Evolutionary conservation across 768 basidiomycete genomes (phyloP), one percentile per base, ranked within the genome.

Genomic region (Pleurotus pulmonarius): DNA sequence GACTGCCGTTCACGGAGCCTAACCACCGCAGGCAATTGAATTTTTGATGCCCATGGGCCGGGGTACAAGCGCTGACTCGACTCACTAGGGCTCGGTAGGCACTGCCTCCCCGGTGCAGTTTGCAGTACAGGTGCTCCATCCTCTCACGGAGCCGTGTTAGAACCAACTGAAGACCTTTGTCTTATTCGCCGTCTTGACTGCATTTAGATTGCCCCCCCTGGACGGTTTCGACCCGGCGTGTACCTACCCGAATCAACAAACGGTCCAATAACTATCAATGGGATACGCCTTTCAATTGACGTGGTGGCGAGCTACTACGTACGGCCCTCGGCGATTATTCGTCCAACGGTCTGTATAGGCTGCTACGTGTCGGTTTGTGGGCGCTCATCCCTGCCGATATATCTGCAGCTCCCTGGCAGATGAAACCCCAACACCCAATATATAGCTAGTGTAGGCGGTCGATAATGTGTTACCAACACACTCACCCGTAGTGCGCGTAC

Each of bases 341-440:
- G 9, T 38, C 15, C 8, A 22, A 44, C 34, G n/a, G n/a, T 15
- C 26, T 26, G 37, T 34, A 15, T 24, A 38, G 48, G 9, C 18
- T 8, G 26, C 15, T 29, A 39, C 51, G 25, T 53, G 51, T 53
- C 39, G 51, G 2, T 53, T 25, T 53, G 51, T 53, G 39, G 51
- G 51, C 20, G 51, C 24, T 16, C 37, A 22, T 53, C 51, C 39
- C 34, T 41, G 18, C 29, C 8, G n/a, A 16, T 18, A 16, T 22
- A 40, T 11, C 39, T 20, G 39, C 18, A 15, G 11, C 15, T 16
- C 39, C 51, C 38, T n/a, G 39, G n/a, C 49, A 15, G 12, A 53
- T 18, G 29, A 34, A 34, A 53, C 18, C 18, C 26, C 24, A 22
- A 11, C 51, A 43, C 24, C 16, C 41, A 39, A 53, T 40, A 13